Percentiles rank a stretch among this genome's conserved stretches.
These are phyloP conservation scores for Amanita rubescens DNA, from an alignment of 768 basidiomycete species.

Conservation along the genomic window DNA sequence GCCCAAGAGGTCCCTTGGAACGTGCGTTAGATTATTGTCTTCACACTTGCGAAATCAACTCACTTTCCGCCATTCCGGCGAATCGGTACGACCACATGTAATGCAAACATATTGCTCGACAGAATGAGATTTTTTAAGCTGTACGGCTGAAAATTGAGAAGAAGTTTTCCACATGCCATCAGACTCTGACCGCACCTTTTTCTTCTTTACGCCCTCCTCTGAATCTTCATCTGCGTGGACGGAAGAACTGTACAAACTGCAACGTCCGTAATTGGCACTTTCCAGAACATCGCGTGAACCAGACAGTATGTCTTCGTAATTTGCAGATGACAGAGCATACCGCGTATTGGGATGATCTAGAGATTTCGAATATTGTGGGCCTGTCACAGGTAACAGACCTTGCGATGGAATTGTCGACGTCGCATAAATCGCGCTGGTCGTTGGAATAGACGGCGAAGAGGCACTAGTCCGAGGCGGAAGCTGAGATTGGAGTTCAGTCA, in stretches of 20 bases:
- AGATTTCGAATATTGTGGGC: background rate
- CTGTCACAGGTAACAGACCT: background rate
- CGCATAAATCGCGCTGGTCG: conserved; percentile 28
- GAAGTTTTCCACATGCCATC: background rate
- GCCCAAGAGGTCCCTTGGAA: conserved; percentile 78
- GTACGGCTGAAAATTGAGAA: background rate
- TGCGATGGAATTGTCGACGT: conserved; percentile 23
- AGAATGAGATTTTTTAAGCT: conserved; percentile 41
- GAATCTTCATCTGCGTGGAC: conserved; percentile 31
- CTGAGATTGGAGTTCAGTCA: conserved; percentile 33
- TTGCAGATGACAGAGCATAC: background rate
- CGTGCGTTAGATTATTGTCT: conserved; percentile 1
- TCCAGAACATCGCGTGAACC: conserved; percentile 8
- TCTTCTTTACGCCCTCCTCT: conserved; percentile 52
- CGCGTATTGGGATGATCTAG: conserved; percentile 8
- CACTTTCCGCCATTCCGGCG: conserved; percentile 95
- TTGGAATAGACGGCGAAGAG: conserved; percentile 17
- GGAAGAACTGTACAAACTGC: conserved; percentile 5
- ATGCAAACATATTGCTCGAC: conserved; percentile 79
- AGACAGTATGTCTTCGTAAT: background rate
- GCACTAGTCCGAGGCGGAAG: conserved; percentile 17
- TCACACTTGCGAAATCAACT: conserved; percentile 9
- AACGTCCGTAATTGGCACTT: conserved; percentile 9
- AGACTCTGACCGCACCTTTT: conserved; percentile 44
- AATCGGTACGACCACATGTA: conserved; percentile 91